Conservation (phyloP, 2,329 filamentous ascomycete species). For the Fusarium domesticum region DNA sequence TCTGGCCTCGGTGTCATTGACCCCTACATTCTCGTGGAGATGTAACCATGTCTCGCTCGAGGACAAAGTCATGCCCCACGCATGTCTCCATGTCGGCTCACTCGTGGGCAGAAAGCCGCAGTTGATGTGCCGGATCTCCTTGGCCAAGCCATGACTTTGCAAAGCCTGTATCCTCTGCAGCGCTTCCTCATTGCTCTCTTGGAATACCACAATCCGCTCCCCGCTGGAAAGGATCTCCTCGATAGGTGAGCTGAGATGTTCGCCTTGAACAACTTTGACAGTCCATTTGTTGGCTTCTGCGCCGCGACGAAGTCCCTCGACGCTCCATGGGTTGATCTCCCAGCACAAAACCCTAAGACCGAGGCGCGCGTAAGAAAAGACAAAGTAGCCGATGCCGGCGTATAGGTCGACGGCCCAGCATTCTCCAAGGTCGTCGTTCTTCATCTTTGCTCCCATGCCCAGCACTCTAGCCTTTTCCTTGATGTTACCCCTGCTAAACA, state of each 20-base stretch:
- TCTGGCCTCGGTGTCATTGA: slow-evolving; percentile 48
- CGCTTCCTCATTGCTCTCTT: slow-evolving; percentile 64
- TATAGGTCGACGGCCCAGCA: slow-evolving; percentile 74
- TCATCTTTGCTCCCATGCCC: slow-evolving; percentile 37
- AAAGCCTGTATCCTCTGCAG: slow-evolving; percentile 39
- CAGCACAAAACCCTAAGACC: slow-evolving; percentile 77
- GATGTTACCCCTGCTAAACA: slow-evolving; percentile 91
- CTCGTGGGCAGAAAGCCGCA: slow-evolving; percentile 61
- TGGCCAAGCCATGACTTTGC: slow-evolving; percentile 33
- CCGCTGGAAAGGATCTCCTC: slow-evolving; percentile 40
- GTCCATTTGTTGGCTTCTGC: slow-evolving; percentile 67
- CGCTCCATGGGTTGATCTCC: slow-evolving; percentile 86
- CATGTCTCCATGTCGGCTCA: slow-evolving; percentile 49
- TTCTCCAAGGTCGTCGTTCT: slow-evolving; percentile 15
- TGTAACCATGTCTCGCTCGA: slow-evolving; percentile 54
- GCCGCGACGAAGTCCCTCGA: slow-evolving; percentile 77
- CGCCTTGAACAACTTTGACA: slow-evolving; percentile 50
- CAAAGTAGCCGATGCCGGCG: slow-evolving; percentile 91
- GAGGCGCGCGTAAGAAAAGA: slow-evolving; percentile 73
- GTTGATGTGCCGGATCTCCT: slow-evolving; percentile 57
- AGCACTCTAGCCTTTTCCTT: slow-evolving; percentile 81
- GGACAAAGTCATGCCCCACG: slow-evolving; percentile 44
- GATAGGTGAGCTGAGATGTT: slow-evolving; percentile 38
- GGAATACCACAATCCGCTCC: slow-evolving; percentile 63
- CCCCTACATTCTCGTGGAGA: slow-evolving; percentile 64